Percentiles rank a stretch among this genome's conserved stretches.
phyloP scores from a whole-genome alignment of 108 stramenopile species.

The Epithemia pelagica region DNA sequence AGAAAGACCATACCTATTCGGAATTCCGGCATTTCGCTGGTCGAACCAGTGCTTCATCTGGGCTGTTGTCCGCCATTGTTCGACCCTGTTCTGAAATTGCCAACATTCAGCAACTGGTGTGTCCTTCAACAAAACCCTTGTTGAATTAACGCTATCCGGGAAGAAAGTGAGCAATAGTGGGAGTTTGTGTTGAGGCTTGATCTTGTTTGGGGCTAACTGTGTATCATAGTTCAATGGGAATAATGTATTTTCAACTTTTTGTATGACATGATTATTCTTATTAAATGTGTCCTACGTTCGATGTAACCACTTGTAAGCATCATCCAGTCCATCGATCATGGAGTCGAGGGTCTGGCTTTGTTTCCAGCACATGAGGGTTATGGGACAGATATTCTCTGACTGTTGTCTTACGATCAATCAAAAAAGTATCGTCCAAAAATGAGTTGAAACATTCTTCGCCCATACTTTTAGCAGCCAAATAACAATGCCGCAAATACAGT shows the following conservation, averaged over 20 bases:
- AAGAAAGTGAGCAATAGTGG: no score
- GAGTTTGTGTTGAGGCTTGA: no score
- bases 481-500: constrained; percentile 84
- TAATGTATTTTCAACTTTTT: no score
- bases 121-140: not conserved
- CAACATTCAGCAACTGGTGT: not conserved
- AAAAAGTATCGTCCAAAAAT: constrained; percentile 76
- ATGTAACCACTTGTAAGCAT: no score
- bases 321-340: constrained; percentile 52
- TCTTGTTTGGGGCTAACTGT: no score
- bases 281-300: no score
- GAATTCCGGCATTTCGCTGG: constrained; percentile 34
- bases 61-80: constrained; percentile 28
- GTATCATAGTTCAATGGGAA: no score
- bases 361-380: constrained; percentile 43
- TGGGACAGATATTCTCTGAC: constrained; percentile 53
- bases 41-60: constrained; percentile 34
- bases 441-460: constrained; percentile 54
- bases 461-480: constrained; percentile 57
- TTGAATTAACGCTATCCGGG: not conserved
- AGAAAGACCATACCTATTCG: constrained; percentile 30
- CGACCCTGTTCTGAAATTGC: constrained; percentile 14
- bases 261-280: no score
- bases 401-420: constrained; percentile 71
- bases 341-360: constrained; percentile 37